A percentile compares a stretch with the other conserved stretches of the same genome.
These are phyloP conservation scores for Arthroderma sp. DNA, from an alignment of 2,329 filamentous ascomycete genomes.

Conservation along the genomic window DNA sequence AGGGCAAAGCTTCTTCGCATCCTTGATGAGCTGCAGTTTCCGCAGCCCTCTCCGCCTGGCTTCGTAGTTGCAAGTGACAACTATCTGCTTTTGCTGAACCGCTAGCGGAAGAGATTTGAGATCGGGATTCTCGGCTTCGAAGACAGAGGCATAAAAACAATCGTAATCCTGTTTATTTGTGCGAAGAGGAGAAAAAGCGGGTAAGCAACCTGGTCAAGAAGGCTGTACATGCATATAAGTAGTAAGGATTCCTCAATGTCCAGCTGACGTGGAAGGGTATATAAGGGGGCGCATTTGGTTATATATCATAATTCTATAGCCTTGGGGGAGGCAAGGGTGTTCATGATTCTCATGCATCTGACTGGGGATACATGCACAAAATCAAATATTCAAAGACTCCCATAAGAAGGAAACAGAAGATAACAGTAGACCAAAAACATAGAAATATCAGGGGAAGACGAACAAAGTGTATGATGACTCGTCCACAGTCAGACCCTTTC, in stretches of 20 bases:
- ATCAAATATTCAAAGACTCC: too few relatives aligned
- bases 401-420: constrained; percentile 1
- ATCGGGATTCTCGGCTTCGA: constrained; percentile 65
- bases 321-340: background rate
- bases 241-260: background rate
- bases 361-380: too few relatives aligned
- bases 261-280: background rate
- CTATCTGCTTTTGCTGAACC: constrained; percentile 83
- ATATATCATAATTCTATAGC: background rate
- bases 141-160: constrained; percentile 89
- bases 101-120: constrained; percentile 64
- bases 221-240: background rate
- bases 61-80: constrained; percentile 89
- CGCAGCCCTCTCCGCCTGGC: constrained; percentile 52
- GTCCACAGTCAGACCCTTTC: constrained; percentile 41
- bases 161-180: constrained; percentile 30
- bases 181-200: constrained; percentile 6
- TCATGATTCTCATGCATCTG: too few relatives aligned
- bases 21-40: constrained; percentile 75
- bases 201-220: background rate
- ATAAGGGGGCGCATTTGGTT: background rate
- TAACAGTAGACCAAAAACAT: background rate
- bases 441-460: constrained; percentile 16
- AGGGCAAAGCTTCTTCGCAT: constrained; percentile 68
- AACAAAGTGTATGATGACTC: constrained; percentile 74